Evolutionary conservation across 495 filamentous ascomycete genomes (phyloP).

Genomic region (Daldinia childiae): DNA sequence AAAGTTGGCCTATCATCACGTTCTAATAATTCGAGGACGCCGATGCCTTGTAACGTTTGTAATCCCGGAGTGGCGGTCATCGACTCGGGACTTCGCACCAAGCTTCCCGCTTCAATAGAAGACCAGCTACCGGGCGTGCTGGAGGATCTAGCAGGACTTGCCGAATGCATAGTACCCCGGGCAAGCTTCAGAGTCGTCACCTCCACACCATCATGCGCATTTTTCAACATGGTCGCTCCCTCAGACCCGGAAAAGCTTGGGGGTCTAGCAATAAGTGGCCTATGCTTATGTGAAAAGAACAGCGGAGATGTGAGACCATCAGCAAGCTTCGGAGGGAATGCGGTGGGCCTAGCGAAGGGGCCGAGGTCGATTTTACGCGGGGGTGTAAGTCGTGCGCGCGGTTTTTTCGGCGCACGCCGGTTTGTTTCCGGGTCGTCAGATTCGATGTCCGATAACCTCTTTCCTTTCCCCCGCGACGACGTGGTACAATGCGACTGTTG

Average conservation of each 20-base stretch:
- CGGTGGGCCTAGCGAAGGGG: conserved; percentile 39
- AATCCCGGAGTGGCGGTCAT: conserved; percentile 51
- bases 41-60: conserved; percentile 64
- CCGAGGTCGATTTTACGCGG: conserved; percentile 48
- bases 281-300: conserved; percentile 66
- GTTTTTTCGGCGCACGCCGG: conserved; percentile 40
- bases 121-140: conserved; percentile 59
- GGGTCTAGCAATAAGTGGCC: conserved; percentile 57
- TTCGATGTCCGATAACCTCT: conserved; percentile 41
- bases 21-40: conserved; percentile 71
- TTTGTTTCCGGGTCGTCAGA: conserved; percentile 26
- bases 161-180: conserved; percentile 62
- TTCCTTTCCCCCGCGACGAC: conserved; percentile 36
- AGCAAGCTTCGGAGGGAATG: conserved; percentile 36
- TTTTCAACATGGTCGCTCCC: conserved; percentile 67
- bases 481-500: conserved; percentile 35
- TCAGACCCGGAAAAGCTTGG: conserved; percentile 65
- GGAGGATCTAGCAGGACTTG: conserved; percentile 59
- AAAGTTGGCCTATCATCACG: conserved; percentile 74
- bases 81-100: conserved; percentile 55
- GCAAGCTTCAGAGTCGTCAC: conserved; percentile 73
- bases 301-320: conserved; percentile 58
- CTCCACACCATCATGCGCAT: conserved; percentile 58
- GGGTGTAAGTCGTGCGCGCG: conserved; percentile 43
- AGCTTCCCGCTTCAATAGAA: conserved; percentile 52